Evolutionary conservation across 164 flowering plant genomes (phyloP).

Genomic region (Amborella trichopoda): DNA sequence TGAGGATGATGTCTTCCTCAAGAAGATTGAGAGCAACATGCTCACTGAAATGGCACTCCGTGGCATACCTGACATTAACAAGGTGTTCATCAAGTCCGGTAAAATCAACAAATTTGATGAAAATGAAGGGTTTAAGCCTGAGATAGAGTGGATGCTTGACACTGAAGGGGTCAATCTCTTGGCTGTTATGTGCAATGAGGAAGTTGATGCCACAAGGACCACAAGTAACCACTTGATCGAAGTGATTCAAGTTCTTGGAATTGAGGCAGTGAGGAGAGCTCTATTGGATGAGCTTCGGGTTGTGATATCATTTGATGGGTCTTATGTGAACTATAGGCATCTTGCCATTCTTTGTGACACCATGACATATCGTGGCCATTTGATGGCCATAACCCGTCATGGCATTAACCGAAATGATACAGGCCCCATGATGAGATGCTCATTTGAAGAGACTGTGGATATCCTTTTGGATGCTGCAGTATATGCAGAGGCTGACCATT

Average conservation of each 20-base stretch:
- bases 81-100: conserved; percentile 77
- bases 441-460: conserved; percentile 98
- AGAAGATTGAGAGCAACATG: conserved; percentile 96
- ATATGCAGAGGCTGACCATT: conserved; percentile 77
- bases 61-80: conserved; percentile 93
- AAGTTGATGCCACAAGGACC: conserved; percentile 86
- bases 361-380: conserved; percentile 95
- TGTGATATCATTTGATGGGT: conserved; percentile 97
- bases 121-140: conserved; percentile 73
- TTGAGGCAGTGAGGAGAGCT: conserved; percentile 88
- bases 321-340: conserved; percentile 95
- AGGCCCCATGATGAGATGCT: conserved; percentile 99
- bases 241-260: conserved; percentile 95
- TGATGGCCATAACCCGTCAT: conserved; percentile 99
- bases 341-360: conserved; percentile 96
- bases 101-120: conserved; percentile 76
- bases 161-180: conserved; percentile 96
- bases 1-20: conserved; percentile 98
- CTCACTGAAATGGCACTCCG: conserved; percentile 95
- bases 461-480: conserved; percentile 98
- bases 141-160: conserved; percentile 94
- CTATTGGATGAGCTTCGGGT: conserved; percentile 89
- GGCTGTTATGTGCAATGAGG: conserved; percentile 93
- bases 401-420: conserved; percentile 95
- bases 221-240: conserved; percentile 96